Percentiles rank a stretch among this genome's conserved stretches.
Conservation (phyloP, 1,284 basidiomycete species). For the Sanghuangporus baumii region DNA sequence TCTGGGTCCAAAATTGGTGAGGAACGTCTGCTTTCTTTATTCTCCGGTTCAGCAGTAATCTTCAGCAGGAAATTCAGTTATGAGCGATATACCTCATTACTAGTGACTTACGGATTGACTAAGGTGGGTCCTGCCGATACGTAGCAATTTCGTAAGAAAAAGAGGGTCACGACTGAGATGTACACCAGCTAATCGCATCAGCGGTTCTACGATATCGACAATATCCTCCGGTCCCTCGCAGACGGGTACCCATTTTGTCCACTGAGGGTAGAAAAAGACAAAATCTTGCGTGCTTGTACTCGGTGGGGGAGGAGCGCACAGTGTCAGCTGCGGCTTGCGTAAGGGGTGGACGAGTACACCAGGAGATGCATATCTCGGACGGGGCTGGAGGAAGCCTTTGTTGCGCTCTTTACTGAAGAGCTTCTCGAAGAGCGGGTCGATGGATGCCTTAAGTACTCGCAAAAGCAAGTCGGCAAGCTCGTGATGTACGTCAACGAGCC, state of each 20-base stretch:
- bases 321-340: conserved; percentile 58
- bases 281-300: conserved; percentile 65
- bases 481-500: conserved; percentile 78
- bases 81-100: background rate
- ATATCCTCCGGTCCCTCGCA: conserved; percentile 66
- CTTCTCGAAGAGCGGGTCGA: conserved; percentile 64
- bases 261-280: conserved; percentile 86
- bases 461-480: conserved; percentile 84
- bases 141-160: conserved; percentile 56
- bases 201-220: conserved; percentile 65
- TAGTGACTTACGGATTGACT: conserved; percentile 33
- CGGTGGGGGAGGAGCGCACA: conserved; percentile 72
- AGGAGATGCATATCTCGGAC: conserved; percentile 52
- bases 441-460: conserved; percentile 63
- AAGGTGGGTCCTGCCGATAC: conserved; percentile 50
- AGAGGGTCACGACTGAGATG: conserved; percentile 69
- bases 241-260: conserved; percentile 67
- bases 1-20: conserved; percentile 45
- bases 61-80: conserved; percentile 33
- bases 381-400: conserved; percentile 55
- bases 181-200: conserved; percentile 71
- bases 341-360: conserved; percentile 46
- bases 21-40: conserved; percentile 35
- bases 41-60: conserved; percentile 41
- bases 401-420: conserved; percentile 48